Evolutionary conservation across 139 green algal species (phyloP).

Genomic region (Volvox africanus): DNA sequence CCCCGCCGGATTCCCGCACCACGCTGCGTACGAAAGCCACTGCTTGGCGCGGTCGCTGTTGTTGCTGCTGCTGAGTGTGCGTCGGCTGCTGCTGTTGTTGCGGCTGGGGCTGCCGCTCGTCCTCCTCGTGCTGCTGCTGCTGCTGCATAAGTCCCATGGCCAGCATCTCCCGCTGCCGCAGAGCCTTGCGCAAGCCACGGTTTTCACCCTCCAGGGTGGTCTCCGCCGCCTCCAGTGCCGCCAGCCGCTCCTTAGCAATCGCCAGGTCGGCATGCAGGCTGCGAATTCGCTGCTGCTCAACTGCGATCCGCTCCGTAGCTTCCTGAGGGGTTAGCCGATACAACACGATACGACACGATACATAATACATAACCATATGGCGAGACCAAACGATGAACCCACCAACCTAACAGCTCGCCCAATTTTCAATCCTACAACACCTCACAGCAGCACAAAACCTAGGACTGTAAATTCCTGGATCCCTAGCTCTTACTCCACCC

Average conservation of each 20-base stretch:
- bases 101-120: not conserved
- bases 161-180: constrained; percentile 31
- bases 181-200: constrained; percentile 13
- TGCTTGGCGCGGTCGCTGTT: too few species aligned
- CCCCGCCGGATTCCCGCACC: too few species aligned
- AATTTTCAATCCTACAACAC: too few species aligned
- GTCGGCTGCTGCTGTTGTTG: not conserved
- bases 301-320: not conserved
- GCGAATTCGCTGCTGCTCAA: not conserved
- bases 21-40: too few species aligned
- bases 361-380: too few species aligned
- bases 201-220: constrained; percentile 25
- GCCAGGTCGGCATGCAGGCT: not conserved
- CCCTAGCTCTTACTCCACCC: not conserved
- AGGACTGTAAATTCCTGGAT: too few species aligned
- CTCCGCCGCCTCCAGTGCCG: constrained; percentile 33
- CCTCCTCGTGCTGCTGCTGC: not conserved
- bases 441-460: too few species aligned
- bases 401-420: too few species aligned
- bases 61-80: too few species aligned
- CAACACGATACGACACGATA: not conserved
- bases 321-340: not conserved
- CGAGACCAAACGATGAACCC: too few species aligned
- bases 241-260: not conserved
- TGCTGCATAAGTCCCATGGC: constrained; percentile 5